These are phyloP conservation scores for Eragrostis tef DNA, from an alignment of 202 grass and related monocot genomes.

Conservation along the genomic window DNA sequence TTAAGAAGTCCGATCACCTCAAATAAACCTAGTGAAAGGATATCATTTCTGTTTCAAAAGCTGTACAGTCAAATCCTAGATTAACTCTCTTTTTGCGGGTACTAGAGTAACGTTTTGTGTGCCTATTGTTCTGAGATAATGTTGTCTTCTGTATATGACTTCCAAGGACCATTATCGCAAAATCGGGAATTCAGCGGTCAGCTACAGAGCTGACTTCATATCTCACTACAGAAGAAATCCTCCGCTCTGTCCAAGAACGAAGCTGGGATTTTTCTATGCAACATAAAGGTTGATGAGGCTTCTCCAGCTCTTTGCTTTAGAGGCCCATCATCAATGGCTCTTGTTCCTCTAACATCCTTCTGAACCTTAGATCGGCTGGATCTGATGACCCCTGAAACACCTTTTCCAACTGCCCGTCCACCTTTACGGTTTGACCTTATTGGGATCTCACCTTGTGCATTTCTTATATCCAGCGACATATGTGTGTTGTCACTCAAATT, in stretches of 20 bases:
- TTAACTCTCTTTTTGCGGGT: background rate
- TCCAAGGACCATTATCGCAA: background rate
- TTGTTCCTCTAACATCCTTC: conserved; percentile 71
- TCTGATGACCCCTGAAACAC: conserved; percentile 54
- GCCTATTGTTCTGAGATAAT: background rate
- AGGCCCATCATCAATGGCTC: conserved; percentile 60
- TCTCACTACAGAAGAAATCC: conserved; percentile 71
- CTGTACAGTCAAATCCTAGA: conserved; percentile 18
- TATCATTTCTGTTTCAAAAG: background rate
- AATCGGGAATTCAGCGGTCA: conserved; percentile 27
- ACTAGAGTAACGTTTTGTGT: background rate
- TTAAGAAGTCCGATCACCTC: background rate
- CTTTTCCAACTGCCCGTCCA: conserved; percentile 57
- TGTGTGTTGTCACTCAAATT: conserved; percentile 56
- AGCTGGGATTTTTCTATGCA: conserved; percentile 79
- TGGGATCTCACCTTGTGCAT: conserved; percentile 54
- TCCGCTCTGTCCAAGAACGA: conserved; percentile 93
- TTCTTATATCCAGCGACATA: conserved; percentile 57
- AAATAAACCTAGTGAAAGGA: background rate
- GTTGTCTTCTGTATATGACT: background rate
- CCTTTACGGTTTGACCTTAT: conserved; percentile 68
- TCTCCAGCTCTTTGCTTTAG: conserved; percentile 70
- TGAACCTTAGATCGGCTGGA: conserved; percentile 66
- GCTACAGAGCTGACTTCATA: conserved; percentile 17
- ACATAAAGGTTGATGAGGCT: conserved; percentile 71